Base-by-base conservation (phyloP, 2,329 filamentous ascomycete genomes). In the Tricladium varicosporioides region DNA sequence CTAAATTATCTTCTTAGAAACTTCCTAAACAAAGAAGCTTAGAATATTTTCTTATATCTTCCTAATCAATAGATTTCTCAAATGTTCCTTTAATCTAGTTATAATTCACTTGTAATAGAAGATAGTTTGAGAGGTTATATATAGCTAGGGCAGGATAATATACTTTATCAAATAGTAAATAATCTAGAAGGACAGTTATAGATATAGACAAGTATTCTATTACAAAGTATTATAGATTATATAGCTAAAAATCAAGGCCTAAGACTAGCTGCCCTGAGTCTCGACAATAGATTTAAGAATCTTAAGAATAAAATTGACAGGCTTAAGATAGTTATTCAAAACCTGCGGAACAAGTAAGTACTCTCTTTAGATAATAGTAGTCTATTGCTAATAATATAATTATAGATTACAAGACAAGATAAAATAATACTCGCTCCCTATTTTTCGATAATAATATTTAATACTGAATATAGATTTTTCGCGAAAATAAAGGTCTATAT, bases 231-330 rank as follows among this genome's bases (percentile, higher is more conserved):
- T 49, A n/a, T n/a, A n/a, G 27, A 49, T 27, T 16, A 49, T 27
- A n/a, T 15, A n/a, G 27, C 7, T n/a, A n/a, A 31, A 13, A 32
- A 49, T 13, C 14, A 49, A 49, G 47, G 27, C 22, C 33, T 27
- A 32, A 16, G 10, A 32, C 22, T 49, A 15, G n/a, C n/a, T n/a
- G n/a, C n/a, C n/a, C n/a, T n/a, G n/a, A 32, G 44, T 27, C 33
- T 54, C 48, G 31, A 54, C 15, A 16, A 54, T 47, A 54, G 15
- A 48, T 14, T 54, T 31, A 15, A n/a, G 15, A 14, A 4, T 13
- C 43, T 54, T 16, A 32, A 54, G 27, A n/a, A 54, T 48, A 48
- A 22, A 54, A 40, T 54, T n/a, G n/a, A n/a, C n/a, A n/a, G n/a
- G n/a, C n/a, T n/a, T n/a, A n/a, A n/a, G n/a, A n/a, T n/a, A n/a